phyloP scores from a whole-genome alignment of 169 alveolate species.

The Plasmodium malariae region DNA sequence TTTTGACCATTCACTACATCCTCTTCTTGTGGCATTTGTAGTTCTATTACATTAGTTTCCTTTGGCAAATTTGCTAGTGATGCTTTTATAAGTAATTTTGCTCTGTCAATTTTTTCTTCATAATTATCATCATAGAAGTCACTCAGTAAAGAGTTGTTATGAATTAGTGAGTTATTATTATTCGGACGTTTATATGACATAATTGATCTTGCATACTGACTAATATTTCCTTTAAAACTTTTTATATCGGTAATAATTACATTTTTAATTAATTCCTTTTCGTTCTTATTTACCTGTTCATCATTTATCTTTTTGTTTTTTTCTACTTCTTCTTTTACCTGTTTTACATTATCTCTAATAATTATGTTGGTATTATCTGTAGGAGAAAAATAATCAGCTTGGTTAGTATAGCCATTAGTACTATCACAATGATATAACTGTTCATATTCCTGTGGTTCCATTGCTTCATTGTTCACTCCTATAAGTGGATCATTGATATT shows the following conservation, averaged over 20 bases:
- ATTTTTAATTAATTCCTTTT: constrained; percentile 13
- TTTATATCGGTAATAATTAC: constrained; percentile 63
- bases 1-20: constrained; percentile 10
- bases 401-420: neutral
- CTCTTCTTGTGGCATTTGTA: constrained; percentile 74
- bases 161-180: constrained; percentile 40
- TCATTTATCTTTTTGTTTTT: neutral
- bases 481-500: constrained; percentile 40
- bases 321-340: constrained; percentile 53
- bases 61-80: constrained; percentile 83
- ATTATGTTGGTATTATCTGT: neutral
- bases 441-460: neutral
- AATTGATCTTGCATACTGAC: constrained; percentile 57
- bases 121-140: constrained; percentile 62
- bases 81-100: constrained; percentile 83
- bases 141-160: constrained; percentile 15
- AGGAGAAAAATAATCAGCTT: neutral
- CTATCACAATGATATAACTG: neutral
- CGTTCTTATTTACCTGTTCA: neutral
- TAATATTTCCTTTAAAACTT: constrained; percentile 37
- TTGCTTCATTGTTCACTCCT: neutral
- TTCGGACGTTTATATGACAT: constrained; percentile 21
- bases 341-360: constrained; percentile 27
- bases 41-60: constrained; percentile 81
- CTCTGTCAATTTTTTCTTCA: constrained; percentile 85